Evolutionary conservation across 1,139 yeast species (phyloP), one percentile per base, ranked within the genome.

Genomic region (Geotrichum histeridarum): DNA sequence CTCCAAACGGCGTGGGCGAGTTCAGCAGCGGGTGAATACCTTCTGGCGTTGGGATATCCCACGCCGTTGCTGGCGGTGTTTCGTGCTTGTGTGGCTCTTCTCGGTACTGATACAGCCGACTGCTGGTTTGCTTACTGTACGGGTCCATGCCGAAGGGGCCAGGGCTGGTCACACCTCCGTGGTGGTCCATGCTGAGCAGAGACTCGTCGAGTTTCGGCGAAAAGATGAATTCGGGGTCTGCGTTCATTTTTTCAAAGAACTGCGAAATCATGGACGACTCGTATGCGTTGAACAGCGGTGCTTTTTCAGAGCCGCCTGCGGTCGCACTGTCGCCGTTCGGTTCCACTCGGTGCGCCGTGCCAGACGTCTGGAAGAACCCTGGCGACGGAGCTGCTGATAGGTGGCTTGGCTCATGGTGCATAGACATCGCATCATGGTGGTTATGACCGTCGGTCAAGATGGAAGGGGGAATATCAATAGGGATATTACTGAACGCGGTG

Each of bases 201-300:
- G 52, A 33, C 8, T 46, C 31, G 38, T 54, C 61, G 30, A 66
- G 56, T 41, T 65, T 64, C n/a, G 73, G 73, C 50, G 70, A 68
- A 50, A 67, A 62, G 36, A 67, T 51, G 55, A 66, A 67, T 50
- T 70, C 64, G 5, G 74, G 70, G 56, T 72, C 73, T n/a, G 62
- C 64, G 17, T 71, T 64, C 45, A 73, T 65, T 51, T 65, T 69
- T 55, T 72, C 76, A 50, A 73, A 60, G 56, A 72, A 72, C 32
- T 62, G 64, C 11, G 70, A 57, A 50, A 72, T 66, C 33, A 73
- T 73, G 31, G 61, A 57, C n/a, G 70, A 63, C 58, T 72, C 76
- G 42, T 63, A 64, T 39, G 66, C 69, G 56, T 68, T 70, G 47
- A 72, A 63, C 48, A 72, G 65, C 17, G 70, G 67, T 1, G 44